A percentile compares a stretch with the other conserved stretches of the same genome.
phyloP scores from a whole-genome alignment of 1,284 basidiomycete genomes.

The Lentinula novae-zelandiae region DNA sequence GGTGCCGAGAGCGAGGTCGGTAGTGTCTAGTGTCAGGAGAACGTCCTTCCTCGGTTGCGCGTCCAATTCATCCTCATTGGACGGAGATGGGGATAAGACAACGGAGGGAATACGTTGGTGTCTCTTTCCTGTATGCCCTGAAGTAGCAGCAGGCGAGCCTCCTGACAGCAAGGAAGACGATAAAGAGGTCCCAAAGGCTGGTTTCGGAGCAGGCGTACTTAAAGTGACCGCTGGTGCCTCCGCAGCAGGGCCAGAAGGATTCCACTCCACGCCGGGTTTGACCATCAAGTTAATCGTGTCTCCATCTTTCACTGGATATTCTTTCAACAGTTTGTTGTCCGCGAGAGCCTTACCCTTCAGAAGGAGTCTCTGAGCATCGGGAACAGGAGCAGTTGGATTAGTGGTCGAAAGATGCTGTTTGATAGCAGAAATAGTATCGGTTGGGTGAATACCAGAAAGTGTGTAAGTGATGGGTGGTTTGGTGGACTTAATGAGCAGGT shows the following conservation, averaged over 20 bases:
- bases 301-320: conserved; percentile 80
- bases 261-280: conserved; percentile 73
- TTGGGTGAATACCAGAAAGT: conserved; percentile 58
- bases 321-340: conserved; percentile 82
- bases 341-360: conserved; percentile 90
- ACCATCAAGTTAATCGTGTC: conserved; percentile 81
- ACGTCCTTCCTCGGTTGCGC: conserved; percentile 53
- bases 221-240: conserved; percentile 6
- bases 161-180: background rate
- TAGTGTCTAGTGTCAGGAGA: conserved; percentile 58
- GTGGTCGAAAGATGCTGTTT: conserved; percentile 47
- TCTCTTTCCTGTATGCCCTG: conserved; percentile 15
- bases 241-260: conserved; percentile 35
- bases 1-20: conserved; percentile 33
- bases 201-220: background rate
- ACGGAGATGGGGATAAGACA: conserved; percentile 71
- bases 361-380: conserved; percentile 77
- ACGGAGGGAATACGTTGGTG: conserved; percentile 71
- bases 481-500: conserved; percentile 74
- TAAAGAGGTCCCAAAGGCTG: background rate
- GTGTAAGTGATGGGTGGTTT: conserved; percentile 81
- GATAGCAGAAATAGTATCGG: conserved; percentile 77
- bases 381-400: conserved; percentile 62
- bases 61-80: conserved; percentile 25
- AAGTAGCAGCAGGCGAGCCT: background rate